Percentiles rank a stretch among this genome's conserved stretches.
These are phyloP conservation scores for Lachnellula cervina DNA, from an alignment of 2,329 filamentous ascomycete genomes.

Conservation along the genomic window DNA sequence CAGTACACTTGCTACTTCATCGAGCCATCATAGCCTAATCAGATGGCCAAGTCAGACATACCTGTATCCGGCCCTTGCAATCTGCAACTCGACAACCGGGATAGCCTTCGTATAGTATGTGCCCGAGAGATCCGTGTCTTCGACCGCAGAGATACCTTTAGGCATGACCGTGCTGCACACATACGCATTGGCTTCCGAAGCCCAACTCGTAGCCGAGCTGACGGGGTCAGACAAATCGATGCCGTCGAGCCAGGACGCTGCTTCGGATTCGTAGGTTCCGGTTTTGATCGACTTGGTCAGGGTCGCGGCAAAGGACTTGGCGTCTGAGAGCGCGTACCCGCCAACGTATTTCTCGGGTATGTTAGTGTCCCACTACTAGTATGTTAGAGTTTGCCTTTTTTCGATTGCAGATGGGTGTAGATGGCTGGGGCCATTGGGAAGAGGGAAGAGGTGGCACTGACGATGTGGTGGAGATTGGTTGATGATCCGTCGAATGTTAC, in stretches of 20 bases:
- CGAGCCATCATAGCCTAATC: slow-evolving; percentile 1
- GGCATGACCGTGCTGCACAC: slow-evolving; percentile 60
- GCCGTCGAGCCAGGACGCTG: slow-evolving; percentile 16
- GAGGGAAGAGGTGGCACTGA: slow-evolving; percentile 8
- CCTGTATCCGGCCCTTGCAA: slow-evolving; percentile 64
- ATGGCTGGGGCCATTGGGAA: no score
- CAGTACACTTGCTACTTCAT: not conserved
- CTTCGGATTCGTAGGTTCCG: slow-evolving; percentile 45
- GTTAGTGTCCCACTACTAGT: slow-evolving; percentile 47
- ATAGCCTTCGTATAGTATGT: slow-evolving; percentile 60
- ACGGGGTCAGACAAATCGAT: slow-evolving; percentile 18
- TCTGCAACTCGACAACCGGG: slow-evolving; percentile 57
- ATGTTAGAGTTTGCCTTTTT: no score
- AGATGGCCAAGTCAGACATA: not conserved
- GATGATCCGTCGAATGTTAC: slow-evolving; percentile 56
- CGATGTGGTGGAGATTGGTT: slow-evolving; percentile 63
- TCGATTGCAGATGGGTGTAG: no score
- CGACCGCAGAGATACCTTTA: slow-evolving; percentile 51
- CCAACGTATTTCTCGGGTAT: slow-evolving; percentile 62
- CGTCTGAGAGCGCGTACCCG: slow-evolving; percentile 44
- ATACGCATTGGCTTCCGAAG: slow-evolving; percentile 56
- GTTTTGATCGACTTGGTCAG: slow-evolving; percentile 50
- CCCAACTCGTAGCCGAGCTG: slow-evolving; percentile 52
- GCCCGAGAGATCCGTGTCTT: slow-evolving; percentile 53
- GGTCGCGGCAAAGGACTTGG: slow-evolving; percentile 51